Base-by-base conservation (phyloP, 768 basidiomycete genomes). In the Pulveroboletus sp. region DNA sequence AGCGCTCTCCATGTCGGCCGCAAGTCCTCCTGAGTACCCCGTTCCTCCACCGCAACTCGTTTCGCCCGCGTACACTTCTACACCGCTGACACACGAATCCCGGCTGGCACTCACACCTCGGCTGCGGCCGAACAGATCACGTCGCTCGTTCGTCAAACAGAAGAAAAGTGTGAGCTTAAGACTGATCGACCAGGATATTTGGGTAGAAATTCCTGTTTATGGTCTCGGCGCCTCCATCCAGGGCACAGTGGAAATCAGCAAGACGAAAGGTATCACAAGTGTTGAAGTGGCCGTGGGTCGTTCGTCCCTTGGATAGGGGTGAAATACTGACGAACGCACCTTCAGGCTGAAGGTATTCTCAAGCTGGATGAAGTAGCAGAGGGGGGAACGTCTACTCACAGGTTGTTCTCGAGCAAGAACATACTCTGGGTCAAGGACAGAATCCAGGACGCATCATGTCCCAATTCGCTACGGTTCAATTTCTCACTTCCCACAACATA, bases 231-330 rank as follows among this genome's bases (percentile, higher is more conserved):
- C 74, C 2, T 59, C 65, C 21, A 74, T 87, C 15, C 76, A 79
- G 56, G 86, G 86, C 4, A 65, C 61, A 2, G 69, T 88, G 13
- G 78, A 82, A 18, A 59, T 86, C 17, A 57, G 63, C 42, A 85
- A 81, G 66, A 67, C 72, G 1, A 81, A 82, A 11, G 74, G 74
- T 26, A 67, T 87, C 21, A 74, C 74, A 3, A 76, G 76, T 15
- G 81, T 87, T 32, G 84, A 87, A 62, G 76, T 83, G 37, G 80
- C 84, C 74, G 86, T 78, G 49, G 70, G 50, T 39, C 30, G 39
- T 10, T 52, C 7, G 18, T 43, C 39, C 27, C 18, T 39, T 30
- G 28, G 31, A 43, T 21, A 43, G 39, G 43, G 45, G 39, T 4
- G 8, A 18, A 35, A 17, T 27, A 8, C 40, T 52, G 26, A 54